phyloP scores from a whole-genome alignment of 148 eudicot species.

The Nepenthes mirabilis region DNA sequence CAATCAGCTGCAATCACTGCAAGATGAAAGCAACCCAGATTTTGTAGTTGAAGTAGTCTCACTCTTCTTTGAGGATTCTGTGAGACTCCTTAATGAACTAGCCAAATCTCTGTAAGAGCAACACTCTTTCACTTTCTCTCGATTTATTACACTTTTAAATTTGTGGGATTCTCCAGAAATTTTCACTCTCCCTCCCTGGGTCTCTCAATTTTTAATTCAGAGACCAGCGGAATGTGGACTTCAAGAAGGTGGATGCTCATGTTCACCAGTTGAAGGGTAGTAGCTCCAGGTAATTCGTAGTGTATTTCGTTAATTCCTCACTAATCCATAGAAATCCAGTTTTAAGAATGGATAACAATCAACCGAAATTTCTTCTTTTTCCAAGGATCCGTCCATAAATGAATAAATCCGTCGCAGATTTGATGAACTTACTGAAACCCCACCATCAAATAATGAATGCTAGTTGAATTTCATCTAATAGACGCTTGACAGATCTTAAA shows the following conservation, averaged over 20 bases:
- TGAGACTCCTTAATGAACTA: conserved; percentile 51
- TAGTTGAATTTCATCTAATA: too few relatives aligned
- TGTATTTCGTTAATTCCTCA: neutral
- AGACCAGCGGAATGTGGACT: conserved; percentile 54
- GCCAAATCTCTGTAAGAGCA: conserved; percentile 34
- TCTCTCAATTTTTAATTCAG: conserved; percentile 15
- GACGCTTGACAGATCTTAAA: too few relatives aligned
- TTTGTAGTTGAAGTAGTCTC: conserved; percentile 69
- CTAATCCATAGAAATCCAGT: too few relatives aligned
- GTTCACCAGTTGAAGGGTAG: conserved; percentile 88
- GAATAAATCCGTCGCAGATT: too few relatives aligned
- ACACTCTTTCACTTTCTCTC: too few relatives aligned
- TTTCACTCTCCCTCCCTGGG: neutral
- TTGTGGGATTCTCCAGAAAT: neutral
- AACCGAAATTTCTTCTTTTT: too few relatives aligned
- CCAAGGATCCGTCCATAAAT: too few relatives aligned
- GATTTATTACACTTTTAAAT: neutral
- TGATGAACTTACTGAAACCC: neutral
- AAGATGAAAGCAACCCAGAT: conserved; percentile 76
- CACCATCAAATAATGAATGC: too few relatives aligned
- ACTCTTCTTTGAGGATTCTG: conserved; percentile 68
- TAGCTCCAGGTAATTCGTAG: conserved; percentile 54
- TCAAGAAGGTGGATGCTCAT: conserved; percentile 52
- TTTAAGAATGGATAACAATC: neutral
- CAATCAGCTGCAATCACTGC: conserved; percentile 44